phyloP scores from a whole-genome alignment of 1,284 basidiomycete genomes.

The Kalmanozyma brasiliensis region DNA sequence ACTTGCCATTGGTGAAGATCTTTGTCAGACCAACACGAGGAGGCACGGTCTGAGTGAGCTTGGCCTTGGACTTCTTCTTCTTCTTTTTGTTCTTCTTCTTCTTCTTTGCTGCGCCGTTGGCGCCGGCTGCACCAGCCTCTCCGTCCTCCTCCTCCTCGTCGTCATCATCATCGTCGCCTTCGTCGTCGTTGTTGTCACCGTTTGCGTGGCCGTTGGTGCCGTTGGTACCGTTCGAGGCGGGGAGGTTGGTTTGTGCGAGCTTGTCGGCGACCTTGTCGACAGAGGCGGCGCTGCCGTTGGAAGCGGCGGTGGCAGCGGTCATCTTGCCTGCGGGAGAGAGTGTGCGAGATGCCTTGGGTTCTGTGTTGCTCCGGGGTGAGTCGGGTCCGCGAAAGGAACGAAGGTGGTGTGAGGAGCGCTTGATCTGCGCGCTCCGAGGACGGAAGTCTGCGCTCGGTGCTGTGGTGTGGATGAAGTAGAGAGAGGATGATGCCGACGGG shows the following conservation, averaged over 20 bases:
- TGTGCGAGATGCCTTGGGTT: no score
- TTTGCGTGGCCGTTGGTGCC: constrained; percentile 10
- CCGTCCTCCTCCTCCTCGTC: constrained; percentile 54
- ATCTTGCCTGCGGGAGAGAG: constrained; percentile 6
- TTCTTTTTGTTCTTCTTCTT: constrained; percentile 94
- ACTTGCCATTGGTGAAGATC: constrained; percentile 85
- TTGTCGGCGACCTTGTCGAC: constrained; percentile 45
- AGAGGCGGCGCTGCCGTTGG: constrained; percentile 25
- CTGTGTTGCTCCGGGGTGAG: no score
- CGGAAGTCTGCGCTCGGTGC: no score
- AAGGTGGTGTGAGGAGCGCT: neutral
- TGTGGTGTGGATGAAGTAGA: no score
- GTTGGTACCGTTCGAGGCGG: constrained; percentile 31
- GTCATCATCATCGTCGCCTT: constrained; percentile 52
- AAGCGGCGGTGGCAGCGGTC: constrained; percentile 20
- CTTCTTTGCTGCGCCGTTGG: constrained; percentile 49
- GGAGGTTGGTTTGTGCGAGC: constrained; percentile 34
- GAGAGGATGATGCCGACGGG: constrained; percentile 5
- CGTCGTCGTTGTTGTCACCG: constrained; percentile 17
- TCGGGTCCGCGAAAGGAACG: no score
- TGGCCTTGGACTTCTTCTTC: constrained; percentile 59
- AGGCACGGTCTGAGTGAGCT: constrained; percentile 80
- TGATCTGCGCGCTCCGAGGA: no score
- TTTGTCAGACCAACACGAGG: constrained; percentile 90
- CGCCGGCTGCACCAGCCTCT: constrained; percentile 26